Conservation (phyloP, 2,329 filamentous ascomycete species). For the Monilinia laxa region DNA sequence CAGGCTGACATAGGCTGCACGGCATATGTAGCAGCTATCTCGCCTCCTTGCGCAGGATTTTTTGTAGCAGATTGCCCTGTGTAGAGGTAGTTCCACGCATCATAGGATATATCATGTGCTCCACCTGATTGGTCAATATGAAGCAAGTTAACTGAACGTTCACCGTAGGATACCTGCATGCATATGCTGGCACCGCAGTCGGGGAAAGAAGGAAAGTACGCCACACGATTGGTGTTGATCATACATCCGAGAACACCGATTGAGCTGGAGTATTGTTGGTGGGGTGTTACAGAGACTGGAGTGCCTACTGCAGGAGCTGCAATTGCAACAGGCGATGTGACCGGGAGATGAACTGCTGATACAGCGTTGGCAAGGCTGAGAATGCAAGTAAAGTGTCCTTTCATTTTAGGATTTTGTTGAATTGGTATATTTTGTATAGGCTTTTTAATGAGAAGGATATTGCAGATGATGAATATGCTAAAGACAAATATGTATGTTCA, state of each 20-base stretch:
- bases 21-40: not conserved
- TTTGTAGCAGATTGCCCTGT: not conserved
- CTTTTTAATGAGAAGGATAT: not conserved
- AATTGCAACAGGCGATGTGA: too few species aligned
- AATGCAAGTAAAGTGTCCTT: not conserved
- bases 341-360: not conserved
- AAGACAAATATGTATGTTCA: not conserved
- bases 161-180: not conserved
- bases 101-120: constrained; percentile 13
- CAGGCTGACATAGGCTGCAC: constrained; percentile 11
- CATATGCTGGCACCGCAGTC: constrained; percentile 11
- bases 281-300: constrained; percentile 10
- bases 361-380: not conserved
- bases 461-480: not conserved
- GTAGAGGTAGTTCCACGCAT: constrained; percentile 18
- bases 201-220: constrained; percentile 12
- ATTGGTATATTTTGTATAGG: too few species aligned
- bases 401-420: not conserved
- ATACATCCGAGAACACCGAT: constrained; percentile 13
- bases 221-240: constrained; percentile 13
- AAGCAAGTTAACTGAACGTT: constrained; percentile 1
- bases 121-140: constrained; percentile 14
- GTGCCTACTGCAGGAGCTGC: not conserved
- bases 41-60: not conserved
- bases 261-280: constrained; percentile 5